Evolutionary conservation across 768 basidiomycete species (phyloP), one percentile per base, ranked within the genome.

Genomic region (Austroboletus festivus): DNA sequence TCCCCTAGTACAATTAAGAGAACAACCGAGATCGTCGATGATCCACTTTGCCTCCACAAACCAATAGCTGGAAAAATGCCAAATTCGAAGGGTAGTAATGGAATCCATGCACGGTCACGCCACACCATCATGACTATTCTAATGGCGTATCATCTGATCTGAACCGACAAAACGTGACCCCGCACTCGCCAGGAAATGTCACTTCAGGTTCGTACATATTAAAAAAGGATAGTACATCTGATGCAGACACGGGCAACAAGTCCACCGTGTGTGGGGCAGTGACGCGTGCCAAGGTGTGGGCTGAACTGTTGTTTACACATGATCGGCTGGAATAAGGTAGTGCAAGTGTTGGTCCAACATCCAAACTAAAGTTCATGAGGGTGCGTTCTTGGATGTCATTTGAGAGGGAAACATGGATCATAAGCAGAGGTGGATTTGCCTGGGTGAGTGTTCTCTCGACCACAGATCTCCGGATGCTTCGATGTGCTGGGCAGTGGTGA

Each of bases 381-480:
- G n/a, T n/a, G n/a, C n/a, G n/a, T n/a, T n/a, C n/a, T n/a, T n/a
- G n/a, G n/a, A n/a, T 28, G 7, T 28, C 28, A 12, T 28, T 28
- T 28, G 28, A 28, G 12, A 38, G 52, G 30, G 41, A 55, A 47
- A 50, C 28, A 44, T 44, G 43, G 46, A 37, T 44, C 45, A 54
- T 52, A 45, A 57, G 50, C 54, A 43, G 45, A 51, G 38, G 28
- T 31, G 33, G 44, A 34, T 44, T 48, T 59, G 37, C 37, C 26
- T 42, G 22, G 15, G 9, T 30, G 35, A 5, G 13, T 28, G 6
- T 7, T 9, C 20, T 5, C 38, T 45, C 45, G 20, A 20, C 33
- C 34, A 42, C 11, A 37, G 26, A 33, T 15, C 33, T 33, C 22
- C 43, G 23, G 42, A 46, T 26, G 21, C 15, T 37, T 30, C 44